Conservation (phyloP, 176 grass and related monocot genomes). For the Ananas comosus region DNA sequence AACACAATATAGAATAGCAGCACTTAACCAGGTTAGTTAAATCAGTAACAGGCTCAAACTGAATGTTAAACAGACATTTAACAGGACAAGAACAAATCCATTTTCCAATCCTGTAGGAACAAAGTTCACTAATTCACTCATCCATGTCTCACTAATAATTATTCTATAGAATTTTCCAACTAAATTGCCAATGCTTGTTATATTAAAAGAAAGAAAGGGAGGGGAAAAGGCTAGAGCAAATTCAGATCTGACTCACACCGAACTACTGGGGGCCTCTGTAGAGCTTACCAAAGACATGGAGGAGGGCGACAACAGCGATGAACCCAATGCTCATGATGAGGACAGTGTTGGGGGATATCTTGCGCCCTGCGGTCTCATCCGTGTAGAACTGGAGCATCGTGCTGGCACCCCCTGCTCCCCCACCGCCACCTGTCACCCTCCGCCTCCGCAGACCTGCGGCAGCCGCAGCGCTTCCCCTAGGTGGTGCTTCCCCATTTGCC, state of each 20-base stretch:
- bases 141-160: too few species aligned
- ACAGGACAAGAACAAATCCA: too few species aligned
- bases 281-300: constrained; percentile 85
- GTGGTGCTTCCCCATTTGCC: constrained; percentile 50
- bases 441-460: constrained; percentile 61
- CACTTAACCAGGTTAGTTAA: too few species aligned
- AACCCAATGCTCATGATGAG: constrained; percentile 96
- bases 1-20: too few species aligned
- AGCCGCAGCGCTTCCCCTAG: constrained; percentile 58
- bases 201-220: too few species aligned
- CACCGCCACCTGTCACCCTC: constrained; percentile 33
- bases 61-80: too few species aligned
- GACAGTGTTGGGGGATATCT: constrained; percentile 85
- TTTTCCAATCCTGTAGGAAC: too few species aligned
- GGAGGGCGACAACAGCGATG: constrained; percentile 61
- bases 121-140: too few species aligned
- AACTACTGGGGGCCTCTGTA: constrained; percentile 41
- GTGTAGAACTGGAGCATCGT: constrained; percentile 94
- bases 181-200: too few species aligned
- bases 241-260: neutral
- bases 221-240: neutral
- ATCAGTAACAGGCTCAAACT: too few species aligned
- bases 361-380: constrained; percentile 61
- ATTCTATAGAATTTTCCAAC: too few species aligned
- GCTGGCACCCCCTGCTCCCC: constrained; percentile 34